Conservation (phyloP, 306 rosid species). For the Cercis canadensis region DNA sequence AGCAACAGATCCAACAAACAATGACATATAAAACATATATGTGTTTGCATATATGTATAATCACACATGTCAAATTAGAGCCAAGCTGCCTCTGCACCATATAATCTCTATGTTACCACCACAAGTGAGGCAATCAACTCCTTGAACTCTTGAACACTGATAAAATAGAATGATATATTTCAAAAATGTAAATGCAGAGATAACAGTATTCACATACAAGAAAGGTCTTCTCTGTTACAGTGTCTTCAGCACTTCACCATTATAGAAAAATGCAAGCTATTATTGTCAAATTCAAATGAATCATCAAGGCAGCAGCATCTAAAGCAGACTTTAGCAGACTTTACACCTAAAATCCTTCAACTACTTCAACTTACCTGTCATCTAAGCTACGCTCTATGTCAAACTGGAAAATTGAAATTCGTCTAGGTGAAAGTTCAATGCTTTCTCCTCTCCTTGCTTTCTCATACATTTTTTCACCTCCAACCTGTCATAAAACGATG, state of each 20-base stretch:
- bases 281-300: neutral
- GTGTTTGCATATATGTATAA: too few relatives aligned
- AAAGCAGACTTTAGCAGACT: neutral
- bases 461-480: conserved; percentile 96
- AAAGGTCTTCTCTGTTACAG: neutral
- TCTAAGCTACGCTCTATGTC: conserved; percentile 91
- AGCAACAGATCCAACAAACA: too few relatives aligned
- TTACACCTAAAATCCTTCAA: neutral
- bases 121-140: too few relatives aligned
- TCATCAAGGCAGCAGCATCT: neutral
- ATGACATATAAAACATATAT: too few relatives aligned
- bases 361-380: conserved; percentile 63
- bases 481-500: conserved; percentile 63
- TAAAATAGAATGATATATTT: neutral
- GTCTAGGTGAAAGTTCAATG: conserved; percentile 91
- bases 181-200: neutral
- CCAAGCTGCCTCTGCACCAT: too few relatives aligned
- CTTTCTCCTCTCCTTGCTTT: conserved; percentile 99
- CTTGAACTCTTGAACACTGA: too few relatives aligned
- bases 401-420: conserved; percentile 85
- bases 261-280: neutral
- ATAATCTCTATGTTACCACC: too few relatives aligned
- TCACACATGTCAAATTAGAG: too few relatives aligned
- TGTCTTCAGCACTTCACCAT: neutral
- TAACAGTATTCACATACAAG: neutral